These are phyloP conservation scores for Clavispora asparagi DNA, from an alignment of 805 yeast genomes.

Conservation along the genomic window DNA sequence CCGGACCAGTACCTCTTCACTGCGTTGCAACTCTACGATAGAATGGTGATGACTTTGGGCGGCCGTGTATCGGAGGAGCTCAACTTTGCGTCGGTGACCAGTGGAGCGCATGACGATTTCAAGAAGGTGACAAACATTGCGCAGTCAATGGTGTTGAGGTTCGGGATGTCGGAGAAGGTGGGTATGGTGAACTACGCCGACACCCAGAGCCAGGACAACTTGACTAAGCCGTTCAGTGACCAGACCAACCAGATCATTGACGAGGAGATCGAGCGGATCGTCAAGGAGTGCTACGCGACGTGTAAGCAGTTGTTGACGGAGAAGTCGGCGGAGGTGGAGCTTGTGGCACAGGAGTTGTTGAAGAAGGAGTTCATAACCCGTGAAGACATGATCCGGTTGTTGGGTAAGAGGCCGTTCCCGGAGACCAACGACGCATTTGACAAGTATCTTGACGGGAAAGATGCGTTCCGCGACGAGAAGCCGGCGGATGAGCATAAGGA, in stretches of 20 bases:
- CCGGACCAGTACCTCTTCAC: constrained; percentile 79
- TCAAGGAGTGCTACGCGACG: constrained; percentile 57
- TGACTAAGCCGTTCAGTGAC: constrained; percentile 64
- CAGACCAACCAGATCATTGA: constrained; percentile 66
- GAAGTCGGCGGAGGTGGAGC: constrained; percentile 69
- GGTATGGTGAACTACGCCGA: constrained; percentile 61
- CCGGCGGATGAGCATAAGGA: constrained; percentile 25
- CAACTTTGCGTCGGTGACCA: constrained; percentile 80
- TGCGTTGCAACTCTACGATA: constrained; percentile 68
- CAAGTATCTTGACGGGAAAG: constrained; percentile 53
- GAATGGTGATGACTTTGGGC: constrained; percentile 93
- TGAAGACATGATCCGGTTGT: constrained; percentile 83
- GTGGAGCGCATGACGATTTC: constrained; percentile 92
- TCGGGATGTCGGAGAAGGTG: constrained; percentile 82
- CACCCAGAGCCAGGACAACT: constrained; percentile 43
- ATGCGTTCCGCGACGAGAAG: constrained; percentile 35
- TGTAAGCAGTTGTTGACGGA: constrained; percentile 60
- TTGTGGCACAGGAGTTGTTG: constrained; percentile 83
- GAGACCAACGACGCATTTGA: constrained; percentile 89
- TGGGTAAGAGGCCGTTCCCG: constrained; percentile 90
- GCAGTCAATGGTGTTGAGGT: constrained; percentile 77
- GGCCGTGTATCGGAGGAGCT: constrained; percentile 91
- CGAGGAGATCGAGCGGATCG: constrained; percentile 60
- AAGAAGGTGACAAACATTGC: constrained; percentile 89
- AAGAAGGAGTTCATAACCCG: constrained; percentile 87